Percentiles rank a stretch among this genome's conserved stretches.
phyloP scores from a whole-genome alignment of 1,284 basidiomycete species.

The Anthracocystis setariae region DNA sequence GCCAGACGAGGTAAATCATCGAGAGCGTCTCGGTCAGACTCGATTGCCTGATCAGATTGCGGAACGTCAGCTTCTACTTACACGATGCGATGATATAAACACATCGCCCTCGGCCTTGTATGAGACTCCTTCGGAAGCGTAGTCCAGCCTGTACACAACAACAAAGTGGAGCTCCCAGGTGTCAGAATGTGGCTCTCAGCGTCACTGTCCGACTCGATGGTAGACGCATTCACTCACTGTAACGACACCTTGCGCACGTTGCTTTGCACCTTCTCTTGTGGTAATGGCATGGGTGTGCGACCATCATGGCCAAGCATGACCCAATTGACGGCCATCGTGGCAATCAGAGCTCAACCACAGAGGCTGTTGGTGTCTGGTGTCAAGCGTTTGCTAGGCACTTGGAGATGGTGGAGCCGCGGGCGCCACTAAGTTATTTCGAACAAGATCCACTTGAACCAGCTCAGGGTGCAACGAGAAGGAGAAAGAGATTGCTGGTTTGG shows the following conservation, averaged over 20 bases:
- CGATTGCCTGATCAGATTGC: no score
- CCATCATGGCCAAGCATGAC: conserved; percentile 51
- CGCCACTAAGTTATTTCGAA: no score
- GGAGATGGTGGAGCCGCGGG: no score
- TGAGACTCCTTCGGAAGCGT: conserved; percentile 16
- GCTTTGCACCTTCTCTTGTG: conserved; percentile 46
- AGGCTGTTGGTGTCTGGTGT: no score
- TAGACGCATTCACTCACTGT: conserved; percentile 28
- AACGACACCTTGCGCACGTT: conserved; percentile 32
- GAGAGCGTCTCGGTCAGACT: no score
- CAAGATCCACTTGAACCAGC: no score
- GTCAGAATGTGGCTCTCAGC: conserved; percentile 1
- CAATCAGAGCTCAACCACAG: no score
- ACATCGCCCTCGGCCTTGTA: conserved; percentile 52
- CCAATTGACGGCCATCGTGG: conserved; percentile 59
- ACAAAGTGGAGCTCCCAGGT: not conserved
- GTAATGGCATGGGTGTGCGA: conserved; percentile 50
- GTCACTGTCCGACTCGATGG: not conserved
- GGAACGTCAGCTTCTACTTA: no score
- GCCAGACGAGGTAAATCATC: no score
- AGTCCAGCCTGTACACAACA: conserved; percentile 20
- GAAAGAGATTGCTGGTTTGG: not conserved
- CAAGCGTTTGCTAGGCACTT: no score
- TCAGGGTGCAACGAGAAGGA: no score
- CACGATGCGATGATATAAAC: conserved; percentile 51